Conservation (phyloP, 257 asterid species). For the Lavandula angustifolia region DNA sequence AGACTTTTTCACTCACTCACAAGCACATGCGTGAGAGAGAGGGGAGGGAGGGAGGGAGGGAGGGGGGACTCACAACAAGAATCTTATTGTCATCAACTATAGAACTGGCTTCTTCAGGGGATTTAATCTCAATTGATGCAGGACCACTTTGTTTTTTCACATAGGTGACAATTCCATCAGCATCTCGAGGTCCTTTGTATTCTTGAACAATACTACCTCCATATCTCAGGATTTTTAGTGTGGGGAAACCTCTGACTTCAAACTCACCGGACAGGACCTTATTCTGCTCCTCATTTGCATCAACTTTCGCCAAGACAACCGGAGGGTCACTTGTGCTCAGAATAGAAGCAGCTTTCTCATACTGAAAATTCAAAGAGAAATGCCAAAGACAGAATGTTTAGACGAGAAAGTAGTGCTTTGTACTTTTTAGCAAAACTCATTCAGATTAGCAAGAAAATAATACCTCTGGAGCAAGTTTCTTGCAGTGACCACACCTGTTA, state of each 20-base stretch:
- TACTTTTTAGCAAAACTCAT: too few relatives aligned
- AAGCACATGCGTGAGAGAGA: background rate
- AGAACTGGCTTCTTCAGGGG: slow-evolving; percentile 53
- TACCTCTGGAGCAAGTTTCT: slow-evolving; percentile 96
- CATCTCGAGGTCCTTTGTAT: slow-evolving; percentile 84
- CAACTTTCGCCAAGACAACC: slow-evolving; percentile 71
- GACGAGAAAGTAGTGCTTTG: background rate
- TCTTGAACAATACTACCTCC: slow-evolving; percentile 66
- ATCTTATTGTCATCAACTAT: slow-evolving; percentile 57
- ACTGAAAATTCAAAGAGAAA: slow-evolving; percentile 47
- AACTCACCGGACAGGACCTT: slow-evolving; percentile 53
- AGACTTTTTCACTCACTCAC: background rate
- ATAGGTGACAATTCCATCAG: slow-evolving; percentile 68
- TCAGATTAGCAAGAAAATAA: background rate
- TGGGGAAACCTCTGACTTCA: slow-evolving; percentile 73
- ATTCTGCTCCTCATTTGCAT: slow-evolving; percentile 59
- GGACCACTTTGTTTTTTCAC: slow-evolving; percentile 84
- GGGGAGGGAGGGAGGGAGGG: too few relatives aligned
- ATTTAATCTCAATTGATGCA: slow-evolving; percentile 68
- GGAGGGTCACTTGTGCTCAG: slow-evolving; percentile 74
- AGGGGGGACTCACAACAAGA: slow-evolving; percentile 62
- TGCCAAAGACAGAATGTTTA: background rate
- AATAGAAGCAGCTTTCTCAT: slow-evolving; percentile 72
- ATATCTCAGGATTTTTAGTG: slow-evolving; percentile 68
- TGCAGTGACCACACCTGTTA: slow-evolving; percentile 94